Conservation (phyloP, 169 alveolate genomes). For the Eimeria tenella region DNA sequence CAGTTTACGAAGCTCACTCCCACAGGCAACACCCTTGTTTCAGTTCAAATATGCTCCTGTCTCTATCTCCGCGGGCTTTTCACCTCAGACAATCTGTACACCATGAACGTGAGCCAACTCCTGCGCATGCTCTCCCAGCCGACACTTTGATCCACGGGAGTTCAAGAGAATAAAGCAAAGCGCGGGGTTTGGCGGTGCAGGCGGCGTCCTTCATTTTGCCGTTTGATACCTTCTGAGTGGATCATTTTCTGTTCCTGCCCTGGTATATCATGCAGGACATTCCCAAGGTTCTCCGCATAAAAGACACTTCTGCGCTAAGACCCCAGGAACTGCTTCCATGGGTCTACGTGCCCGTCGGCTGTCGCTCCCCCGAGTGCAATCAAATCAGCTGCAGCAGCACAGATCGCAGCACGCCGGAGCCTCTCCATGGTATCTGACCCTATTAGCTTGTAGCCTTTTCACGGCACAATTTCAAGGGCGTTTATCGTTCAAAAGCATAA, state of each 20-base stretch:
- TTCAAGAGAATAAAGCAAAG: no score
- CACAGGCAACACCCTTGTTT: conserved; percentile 82
- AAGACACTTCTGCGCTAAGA: conserved; percentile 23
- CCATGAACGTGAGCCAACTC: conserved; percentile 53
- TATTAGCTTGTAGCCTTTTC: no score
- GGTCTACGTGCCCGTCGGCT: conserved; percentile 59
- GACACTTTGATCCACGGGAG: no score
- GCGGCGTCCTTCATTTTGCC: no score
- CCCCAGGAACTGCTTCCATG: conserved; percentile 62
- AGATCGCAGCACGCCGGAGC: conserved; percentile 73
- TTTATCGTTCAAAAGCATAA: no score
- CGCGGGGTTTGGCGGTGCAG: no score
- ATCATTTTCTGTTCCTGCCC: not conserved
- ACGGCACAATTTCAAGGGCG: no score
- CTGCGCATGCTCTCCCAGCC: not conserved
- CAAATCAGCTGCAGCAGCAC: conserved; percentile 73
- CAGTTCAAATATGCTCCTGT: conserved; percentile 84
- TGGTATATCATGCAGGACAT: conserved; percentile 13
- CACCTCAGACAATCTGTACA: conserved; percentile 86
- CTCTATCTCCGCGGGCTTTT: conserved; percentile 85
- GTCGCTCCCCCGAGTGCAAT: conserved; percentile 62
- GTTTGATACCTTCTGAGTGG: not conserved
- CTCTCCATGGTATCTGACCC: conserved; percentile 36
- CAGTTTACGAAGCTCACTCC: conserved; percentile 75
- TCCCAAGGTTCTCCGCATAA: conserved; percentile 37